phyloP scores from a whole-genome alignment of 2,329 filamentous ascomycete species.

The Fusarium torulosum region DNA sequence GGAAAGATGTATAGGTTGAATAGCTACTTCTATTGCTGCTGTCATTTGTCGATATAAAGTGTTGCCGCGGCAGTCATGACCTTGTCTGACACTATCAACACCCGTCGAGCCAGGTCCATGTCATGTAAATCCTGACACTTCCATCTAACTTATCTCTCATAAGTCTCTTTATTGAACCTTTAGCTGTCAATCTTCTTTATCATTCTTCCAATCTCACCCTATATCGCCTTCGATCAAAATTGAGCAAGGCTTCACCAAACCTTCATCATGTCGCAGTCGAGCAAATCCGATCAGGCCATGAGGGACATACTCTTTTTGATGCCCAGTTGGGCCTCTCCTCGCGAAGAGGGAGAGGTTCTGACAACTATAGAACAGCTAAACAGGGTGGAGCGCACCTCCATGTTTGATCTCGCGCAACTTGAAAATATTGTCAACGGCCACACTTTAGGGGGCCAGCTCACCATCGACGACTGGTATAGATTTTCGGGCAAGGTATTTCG shows the following conservation, averaged over 20 bases:
- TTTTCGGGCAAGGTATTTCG: slow-evolving; percentile 8
- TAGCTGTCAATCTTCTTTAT: background rate
- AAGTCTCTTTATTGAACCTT: background rate
- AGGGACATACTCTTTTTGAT: too few relatives aligned
- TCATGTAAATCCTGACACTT: background rate
- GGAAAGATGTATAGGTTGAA: too few relatives aligned
- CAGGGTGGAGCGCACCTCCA: background rate
- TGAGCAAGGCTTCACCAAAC: background rate
- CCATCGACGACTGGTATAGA: background rate
- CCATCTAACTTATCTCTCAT: background rate
- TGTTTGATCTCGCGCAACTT: background rate
- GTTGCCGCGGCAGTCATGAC: background rate
- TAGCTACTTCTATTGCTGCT: background rate
- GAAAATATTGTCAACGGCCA: background rate
- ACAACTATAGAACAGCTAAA: background rate
- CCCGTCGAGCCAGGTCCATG: background rate
- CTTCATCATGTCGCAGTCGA: too few relatives aligned
- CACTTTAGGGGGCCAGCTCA: background rate
- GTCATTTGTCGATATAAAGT: background rate
- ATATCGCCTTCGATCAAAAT: too few relatives aligned
- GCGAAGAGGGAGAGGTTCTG: background rate
- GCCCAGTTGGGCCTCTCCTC: background rate
- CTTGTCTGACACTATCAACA: background rate
- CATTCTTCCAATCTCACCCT: too few relatives aligned
- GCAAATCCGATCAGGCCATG: too few relatives aligned